Conservation (phyloP, 371 early-diverging fungal species). For the Mucor irregularis region DNA sequence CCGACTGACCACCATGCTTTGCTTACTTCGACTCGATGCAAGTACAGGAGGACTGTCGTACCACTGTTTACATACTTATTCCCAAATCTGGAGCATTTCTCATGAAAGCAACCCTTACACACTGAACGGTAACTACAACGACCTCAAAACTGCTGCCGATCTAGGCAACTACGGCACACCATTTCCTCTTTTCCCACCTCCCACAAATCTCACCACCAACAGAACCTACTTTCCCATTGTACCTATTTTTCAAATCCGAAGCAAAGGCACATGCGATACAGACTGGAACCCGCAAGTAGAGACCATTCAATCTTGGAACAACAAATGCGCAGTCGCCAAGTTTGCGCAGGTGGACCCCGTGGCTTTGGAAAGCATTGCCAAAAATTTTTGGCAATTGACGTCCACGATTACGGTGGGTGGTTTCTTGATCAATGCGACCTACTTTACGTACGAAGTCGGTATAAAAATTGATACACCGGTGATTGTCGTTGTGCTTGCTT, state of each 20-base stretch:
- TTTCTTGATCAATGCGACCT: conserved; percentile 8
- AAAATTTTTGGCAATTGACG: conserved; percentile 11
- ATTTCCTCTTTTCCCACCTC: conserved; percentile 13
- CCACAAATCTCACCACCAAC: neutral
- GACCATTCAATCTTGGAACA: conserved; percentile 3
- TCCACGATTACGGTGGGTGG: conserved; percentile 12
- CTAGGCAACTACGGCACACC: neutral
- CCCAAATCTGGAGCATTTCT: conserved; percentile 11
- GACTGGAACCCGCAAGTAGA: neutral
- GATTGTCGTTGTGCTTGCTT: neutral
- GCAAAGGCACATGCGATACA: conserved; percentile 1
- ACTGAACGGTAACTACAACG: neutral
- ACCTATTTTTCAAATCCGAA: conserved; percentile 14
- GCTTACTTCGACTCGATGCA: neutral
- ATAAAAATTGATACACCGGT: neutral
- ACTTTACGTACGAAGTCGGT: neutral
- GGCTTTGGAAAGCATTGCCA: neutral
- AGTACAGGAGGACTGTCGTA: neutral
- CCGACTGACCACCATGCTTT: conserved; percentile 8
- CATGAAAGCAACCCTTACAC: conserved; percentile 2
- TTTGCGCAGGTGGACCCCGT: neutral
- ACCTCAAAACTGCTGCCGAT: neutral
- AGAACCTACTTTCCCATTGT: conserved; percentile 14
- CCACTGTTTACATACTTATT: conserved; percentile 10
- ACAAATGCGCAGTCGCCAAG: neutral